Percentiles rank a stretch among this genome's conserved stretches.
These are phyloP conservation scores for Hymenoscyphus albidus DNA, from an alignment of 2,329 filamentous ascomycete genomes.

Conservation along the genomic window DNA sequence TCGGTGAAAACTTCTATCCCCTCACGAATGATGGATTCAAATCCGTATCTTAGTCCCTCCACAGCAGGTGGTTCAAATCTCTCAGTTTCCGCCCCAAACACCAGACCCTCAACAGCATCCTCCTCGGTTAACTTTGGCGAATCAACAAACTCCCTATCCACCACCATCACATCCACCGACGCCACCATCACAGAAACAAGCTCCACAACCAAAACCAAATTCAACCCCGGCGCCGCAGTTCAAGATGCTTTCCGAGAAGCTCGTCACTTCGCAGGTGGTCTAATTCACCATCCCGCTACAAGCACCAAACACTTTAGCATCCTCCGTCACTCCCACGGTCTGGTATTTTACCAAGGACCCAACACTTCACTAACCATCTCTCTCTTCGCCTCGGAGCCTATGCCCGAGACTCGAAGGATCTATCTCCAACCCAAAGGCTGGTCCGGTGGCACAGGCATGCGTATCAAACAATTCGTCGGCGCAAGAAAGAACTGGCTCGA, in stretches of 20 bases:
- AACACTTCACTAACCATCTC: slow-evolving; percentile 61
- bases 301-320: slow-evolving; percentile 64
- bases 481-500: slow-evolving; percentile 60
- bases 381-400: slow-evolving; percentile 55
- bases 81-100: not conserved
- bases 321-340: slow-evolving; percentile 59
- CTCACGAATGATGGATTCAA: slow-evolving; percentile 10
- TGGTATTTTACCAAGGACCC: slow-evolving; percentile 64
- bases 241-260: slow-evolving; percentile 45
- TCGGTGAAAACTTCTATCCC: slow-evolving; percentile 10
- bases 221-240: slow-evolving; percentile 17
- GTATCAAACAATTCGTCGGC: slow-evolving; percentile 58
- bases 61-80: not conserved
- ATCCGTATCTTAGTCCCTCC: slow-evolving; percentile 13
- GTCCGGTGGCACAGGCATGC: slow-evolving; percentile 66
- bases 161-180: not conserved
- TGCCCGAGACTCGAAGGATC: slow-evolving; percentile 55
- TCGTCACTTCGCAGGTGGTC: slow-evolving; percentile 60
- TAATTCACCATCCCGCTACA: slow-evolving; percentile 60
- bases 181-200: not conserved
- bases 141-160: not conserved
- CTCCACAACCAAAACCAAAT: slow-evolving; percentile 9
- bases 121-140: not conserved
- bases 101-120: not conserved
- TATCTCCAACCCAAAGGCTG: slow-evolving; percentile 68